Conservation (phyloP, 2,329 filamentous ascomycete genomes). For the Hypoxylon sp. region DNA sequence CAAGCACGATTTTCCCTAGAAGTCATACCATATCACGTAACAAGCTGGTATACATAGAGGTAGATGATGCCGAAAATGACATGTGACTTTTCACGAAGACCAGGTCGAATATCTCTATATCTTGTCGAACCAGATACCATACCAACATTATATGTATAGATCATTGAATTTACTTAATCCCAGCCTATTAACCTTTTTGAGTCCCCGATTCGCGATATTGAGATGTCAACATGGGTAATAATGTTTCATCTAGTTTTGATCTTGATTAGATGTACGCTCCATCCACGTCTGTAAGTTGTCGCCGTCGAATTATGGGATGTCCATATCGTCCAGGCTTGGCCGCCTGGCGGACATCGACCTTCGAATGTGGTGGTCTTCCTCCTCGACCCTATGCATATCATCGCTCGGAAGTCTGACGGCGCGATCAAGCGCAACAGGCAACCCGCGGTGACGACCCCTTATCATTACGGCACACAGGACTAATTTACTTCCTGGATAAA, state of each 20-base stretch:
- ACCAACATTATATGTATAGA: background rate
- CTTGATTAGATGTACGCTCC: background rate
- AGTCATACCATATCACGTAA: background rate
- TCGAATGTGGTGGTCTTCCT: conserved; percentile 60
- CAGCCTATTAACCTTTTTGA: background rate
- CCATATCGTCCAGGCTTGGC: conserved; percentile 45
- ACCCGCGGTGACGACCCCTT: conserved; percentile 67
- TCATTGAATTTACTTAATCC: background rate
- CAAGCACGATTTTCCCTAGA: background rate
- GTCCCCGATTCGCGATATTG: background rate
- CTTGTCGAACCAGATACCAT: background rate
- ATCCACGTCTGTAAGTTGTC: background rate
- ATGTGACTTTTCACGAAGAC: background rate
- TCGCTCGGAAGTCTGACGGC: conserved; percentile 62
- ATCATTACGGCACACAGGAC: conserved; percentile 71
- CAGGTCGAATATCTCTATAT: background rate
- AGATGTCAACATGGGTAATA: background rate
- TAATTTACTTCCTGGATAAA: conserved; percentile 69
- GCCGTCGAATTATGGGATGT: conserved; percentile 27
- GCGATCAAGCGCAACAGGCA: conserved; percentile 70
- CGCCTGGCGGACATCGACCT: conserved; percentile 56
- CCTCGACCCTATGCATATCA: conserved; percentile 58
- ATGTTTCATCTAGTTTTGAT: background rate
- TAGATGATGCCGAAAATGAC: background rate
- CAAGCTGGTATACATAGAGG: background rate